Evolutionary conservation across 805 yeast species (phyloP).

Genomic region (Saccharomycopsis guyanensis): DNA sequence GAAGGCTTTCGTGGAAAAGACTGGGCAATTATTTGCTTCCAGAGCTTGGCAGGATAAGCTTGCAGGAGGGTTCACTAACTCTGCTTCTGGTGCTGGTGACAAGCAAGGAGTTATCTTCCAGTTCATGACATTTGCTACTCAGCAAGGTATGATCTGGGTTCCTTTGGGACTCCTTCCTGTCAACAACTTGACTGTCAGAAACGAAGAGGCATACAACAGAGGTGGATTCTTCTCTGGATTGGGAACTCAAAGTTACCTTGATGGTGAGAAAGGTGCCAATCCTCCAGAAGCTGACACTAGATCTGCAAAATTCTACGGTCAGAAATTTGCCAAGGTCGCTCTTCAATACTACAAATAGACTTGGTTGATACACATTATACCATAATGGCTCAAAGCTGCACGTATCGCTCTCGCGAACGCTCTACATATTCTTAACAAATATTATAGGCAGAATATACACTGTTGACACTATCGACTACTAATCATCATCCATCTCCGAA

Average conservation of each 20-base stretch:
- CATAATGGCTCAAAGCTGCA: too few species aligned
- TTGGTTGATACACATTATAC: too few species aligned
- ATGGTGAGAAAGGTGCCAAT: neutral
- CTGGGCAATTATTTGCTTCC: neutral
- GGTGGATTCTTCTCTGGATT: slow-evolving; percentile 5
- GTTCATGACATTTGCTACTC: slow-evolving; percentile 11
- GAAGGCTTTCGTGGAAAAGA: slow-evolving; percentile 11
- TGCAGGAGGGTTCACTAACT: slow-evolving; percentile 16
- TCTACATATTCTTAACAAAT: too few species aligned
- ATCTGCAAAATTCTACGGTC: slow-evolving; percentile 10
- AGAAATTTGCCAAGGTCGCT: slow-evolving; percentile 10
- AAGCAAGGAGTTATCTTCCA: slow-evolving; percentile 11
- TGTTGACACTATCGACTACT: neutral
- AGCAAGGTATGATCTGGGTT: slow-evolving; percentile 21
- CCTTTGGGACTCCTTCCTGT: slow-evolving; percentile 17
- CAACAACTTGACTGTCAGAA: slow-evolving; percentile 22
- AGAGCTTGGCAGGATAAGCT: slow-evolving; percentile 17
- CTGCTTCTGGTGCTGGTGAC: slow-evolving; percentile 17
- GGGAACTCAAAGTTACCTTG: slow-evolving; percentile 12
- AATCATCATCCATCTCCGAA: slow-evolving; percentile 80
- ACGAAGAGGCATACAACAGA: slow-evolving; percentile 17
- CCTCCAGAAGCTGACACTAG: slow-evolving; percentile 4
- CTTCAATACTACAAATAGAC: slow-evolving; percentile 5
- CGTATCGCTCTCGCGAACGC: too few species aligned
- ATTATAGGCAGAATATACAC: neutral